Evolutionary conservation across 1,284 basidiomycete species (phyloP).

Genomic region (Singerocomus rubriflavus): DNA sequence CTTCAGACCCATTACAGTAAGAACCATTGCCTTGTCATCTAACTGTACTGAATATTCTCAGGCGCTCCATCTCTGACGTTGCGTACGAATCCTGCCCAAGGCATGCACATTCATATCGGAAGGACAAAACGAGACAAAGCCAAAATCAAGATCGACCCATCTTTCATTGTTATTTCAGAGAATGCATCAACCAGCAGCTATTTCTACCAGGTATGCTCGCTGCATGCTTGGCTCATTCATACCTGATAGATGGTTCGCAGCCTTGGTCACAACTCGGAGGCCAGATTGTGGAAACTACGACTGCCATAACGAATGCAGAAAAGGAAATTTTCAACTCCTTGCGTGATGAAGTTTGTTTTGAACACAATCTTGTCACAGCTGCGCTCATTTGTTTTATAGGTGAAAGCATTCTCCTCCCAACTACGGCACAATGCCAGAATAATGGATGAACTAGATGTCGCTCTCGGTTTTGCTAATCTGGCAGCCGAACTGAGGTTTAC

Average conservation of each 20-base stretch:
- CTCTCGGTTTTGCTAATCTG: constrained; percentile 77
- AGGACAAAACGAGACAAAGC: constrained; percentile 57
- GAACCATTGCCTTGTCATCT: constrained; percentile 9
- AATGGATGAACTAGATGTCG: constrained; percentile 88
- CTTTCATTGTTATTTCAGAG: constrained; percentile 58
- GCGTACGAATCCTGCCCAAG: constrained; percentile 62
- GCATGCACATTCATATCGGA: constrained; percentile 71
- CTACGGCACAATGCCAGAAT: constrained; percentile 77
- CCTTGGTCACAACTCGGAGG: constrained; percentile 75
- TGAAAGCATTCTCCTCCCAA: constrained; percentile 52
- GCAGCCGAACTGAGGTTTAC: constrained; percentile 80
- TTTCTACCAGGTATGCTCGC: constrained; percentile 58
- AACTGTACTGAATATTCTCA: constrained; percentile 30
- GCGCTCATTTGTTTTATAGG: constrained; percentile 40
- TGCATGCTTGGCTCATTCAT: not conserved
- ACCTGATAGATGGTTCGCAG: constrained; percentile 39
- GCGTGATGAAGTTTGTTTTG: constrained; percentile 55
- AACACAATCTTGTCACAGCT: not conserved
- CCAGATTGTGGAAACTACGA: constrained; percentile 56
- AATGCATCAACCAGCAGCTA: constrained; percentile 66
- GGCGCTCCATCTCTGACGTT: constrained; percentile 71
- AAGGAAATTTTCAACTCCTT: constrained; percentile 68
- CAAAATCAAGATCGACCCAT: constrained; percentile 44
- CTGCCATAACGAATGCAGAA: constrained; percentile 58
- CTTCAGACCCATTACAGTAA: constrained; percentile 57